Percentiles rank a stretch among this genome's conserved stretches.
Conservation (phyloP, 495 filamentous ascomycete species). For the Xanthoparmelia taractica region DNA sequence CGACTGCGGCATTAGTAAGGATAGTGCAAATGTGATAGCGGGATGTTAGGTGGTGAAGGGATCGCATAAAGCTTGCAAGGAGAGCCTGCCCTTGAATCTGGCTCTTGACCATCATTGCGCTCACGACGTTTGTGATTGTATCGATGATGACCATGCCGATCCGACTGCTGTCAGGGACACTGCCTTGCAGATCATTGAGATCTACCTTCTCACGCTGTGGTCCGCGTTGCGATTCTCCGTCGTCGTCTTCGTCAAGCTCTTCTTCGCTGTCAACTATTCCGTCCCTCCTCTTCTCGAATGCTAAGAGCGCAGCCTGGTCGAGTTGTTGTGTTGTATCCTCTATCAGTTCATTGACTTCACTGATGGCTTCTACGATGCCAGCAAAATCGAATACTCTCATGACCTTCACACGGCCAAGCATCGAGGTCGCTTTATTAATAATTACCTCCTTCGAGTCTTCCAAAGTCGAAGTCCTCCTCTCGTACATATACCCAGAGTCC, state of each 20-base stretch:
- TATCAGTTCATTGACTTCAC: conserved; percentile 18
- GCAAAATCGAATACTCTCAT: conserved; percentile 28
- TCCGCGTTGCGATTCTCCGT: conserved; percentile 1
- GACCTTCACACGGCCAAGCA: conserved; percentile 25
- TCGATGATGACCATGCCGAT: conserved; percentile 26
- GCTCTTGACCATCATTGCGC: conserved; percentile 17
- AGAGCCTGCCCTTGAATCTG: conserved; percentile 26
- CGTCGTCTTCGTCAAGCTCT: conserved; percentile 12
- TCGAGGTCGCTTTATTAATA: conserved; percentile 11
- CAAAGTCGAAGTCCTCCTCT: background rate
- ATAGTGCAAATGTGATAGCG: conserved; percentile 23
- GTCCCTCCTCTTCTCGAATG: background rate
- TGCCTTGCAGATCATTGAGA: background rate
- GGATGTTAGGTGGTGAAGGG: conserved; percentile 24
- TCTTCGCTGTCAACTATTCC: conserved; percentile 14
- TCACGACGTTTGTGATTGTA: conserved; percentile 21
- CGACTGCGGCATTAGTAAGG: conserved; percentile 21
- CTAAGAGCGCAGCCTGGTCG: background rate
- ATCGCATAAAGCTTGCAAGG: conserved; percentile 25
- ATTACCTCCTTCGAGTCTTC: background rate
- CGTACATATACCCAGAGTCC: conserved; percentile 23
- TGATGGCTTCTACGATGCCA: conserved; percentile 24
- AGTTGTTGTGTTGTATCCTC: background rate
- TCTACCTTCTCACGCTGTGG: background rate
- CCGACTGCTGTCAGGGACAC: background rate